Percentiles rank a stretch among this genome's conserved stretches.
Conservation (phyloP, 306 rosid species). For the Arachis stenosperma region DNA sequence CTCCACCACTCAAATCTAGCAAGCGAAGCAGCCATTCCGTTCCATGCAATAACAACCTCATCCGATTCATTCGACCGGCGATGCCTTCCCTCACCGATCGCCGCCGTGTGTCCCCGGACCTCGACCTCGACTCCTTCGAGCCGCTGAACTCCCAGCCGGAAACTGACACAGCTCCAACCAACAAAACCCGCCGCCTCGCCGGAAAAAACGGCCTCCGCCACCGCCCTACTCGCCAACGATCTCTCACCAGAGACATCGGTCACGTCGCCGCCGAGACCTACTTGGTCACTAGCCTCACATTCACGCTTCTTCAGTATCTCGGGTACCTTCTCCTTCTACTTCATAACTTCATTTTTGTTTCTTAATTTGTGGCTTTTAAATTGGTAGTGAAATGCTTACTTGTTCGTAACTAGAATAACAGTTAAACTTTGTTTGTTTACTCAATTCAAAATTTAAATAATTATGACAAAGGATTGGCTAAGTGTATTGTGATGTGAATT, state of each 20-base stretch:
- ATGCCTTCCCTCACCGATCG: slow-evolving; percentile 32
- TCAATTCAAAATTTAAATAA: not conserved
- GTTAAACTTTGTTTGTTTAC: not conserved
- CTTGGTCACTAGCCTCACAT: slow-evolving; percentile 67
- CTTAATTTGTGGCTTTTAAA: not conserved
- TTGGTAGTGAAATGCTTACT: not conserved
- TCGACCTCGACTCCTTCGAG: not conserved
- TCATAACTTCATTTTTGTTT: not conserved
- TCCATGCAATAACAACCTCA: slow-evolving; percentile 1
- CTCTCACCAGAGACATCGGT: slow-evolving; percentile 37
- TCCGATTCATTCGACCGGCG: not conserved
- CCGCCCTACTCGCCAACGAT: slow-evolving; percentile 35
- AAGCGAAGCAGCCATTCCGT: not conserved
- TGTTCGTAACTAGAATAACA: not conserved
- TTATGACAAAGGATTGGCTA: not conserved
- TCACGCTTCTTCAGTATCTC: slow-evolving; percentile 83
- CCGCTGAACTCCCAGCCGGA: not conserved
- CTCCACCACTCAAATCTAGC: not conserved
- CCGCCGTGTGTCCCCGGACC: slow-evolving; percentile 22
- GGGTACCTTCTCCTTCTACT: slow-evolving; percentile 50
- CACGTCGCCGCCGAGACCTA: slow-evolving; percentile 83
- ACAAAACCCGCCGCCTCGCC: not conserved
- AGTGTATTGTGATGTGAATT: not conserved
- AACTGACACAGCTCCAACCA: not conserved
- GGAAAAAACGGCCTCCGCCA: slow-evolving; percentile 10